Percentiles rank a stretch among this genome's conserved stretches.
Evolutionary conservation across 345 rosid species (phyloP).

Genomic region (Rhodamnia argentea): DNA sequence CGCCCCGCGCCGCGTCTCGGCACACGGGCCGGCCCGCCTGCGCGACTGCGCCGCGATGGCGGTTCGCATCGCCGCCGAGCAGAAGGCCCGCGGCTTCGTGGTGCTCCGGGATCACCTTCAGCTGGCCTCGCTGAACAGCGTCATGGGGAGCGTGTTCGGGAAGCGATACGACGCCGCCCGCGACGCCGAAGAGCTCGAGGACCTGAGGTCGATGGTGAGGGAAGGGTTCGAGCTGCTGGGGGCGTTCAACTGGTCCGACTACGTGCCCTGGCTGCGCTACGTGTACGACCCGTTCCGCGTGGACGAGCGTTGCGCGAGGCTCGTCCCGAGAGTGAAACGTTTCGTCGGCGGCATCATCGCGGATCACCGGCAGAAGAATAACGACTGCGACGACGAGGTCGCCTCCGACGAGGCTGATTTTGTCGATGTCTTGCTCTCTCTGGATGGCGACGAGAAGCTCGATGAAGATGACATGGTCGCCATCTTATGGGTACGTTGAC

Average conservation of each 20-base stretch:
- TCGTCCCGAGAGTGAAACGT: constrained; percentile 57
- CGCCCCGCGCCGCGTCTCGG: constrained; percentile 48
- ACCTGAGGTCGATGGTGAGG: constrained; percentile 43
- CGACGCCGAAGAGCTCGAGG: constrained; percentile 29
- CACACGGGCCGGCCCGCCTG: constrained; percentile 54
- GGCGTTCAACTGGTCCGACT: constrained; percentile 73
- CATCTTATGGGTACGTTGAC: constrained; percentile 60
- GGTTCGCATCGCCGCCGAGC: constrained; percentile 26
- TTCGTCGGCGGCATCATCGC: constrained; percentile 47
- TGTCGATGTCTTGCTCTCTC: constrained; percentile 66
- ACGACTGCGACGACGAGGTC: neutral
- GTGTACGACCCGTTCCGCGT: constrained; percentile 51
- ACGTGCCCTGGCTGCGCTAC: constrained; percentile 52
- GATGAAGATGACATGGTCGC: constrained; percentile 81
- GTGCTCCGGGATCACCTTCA: constrained; percentile 58
- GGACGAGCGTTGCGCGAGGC: constrained; percentile 50
- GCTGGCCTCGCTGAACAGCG: constrained; percentile 61
- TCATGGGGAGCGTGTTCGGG: constrained; percentile 90
- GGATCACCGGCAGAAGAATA: constrained; percentile 24
- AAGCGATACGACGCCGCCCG: constrained; percentile 26
- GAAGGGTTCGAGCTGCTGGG: constrained; percentile 89
- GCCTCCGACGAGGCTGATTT: constrained; percentile 39
- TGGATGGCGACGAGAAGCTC: constrained; percentile 68
- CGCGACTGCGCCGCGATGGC: constrained; percentile 44
- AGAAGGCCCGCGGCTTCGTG: constrained; percentile 26